Evolutionary conservation across 139 green algal genomes (phyloP).

Genomic region (Micractinium conductrix): DNA sequence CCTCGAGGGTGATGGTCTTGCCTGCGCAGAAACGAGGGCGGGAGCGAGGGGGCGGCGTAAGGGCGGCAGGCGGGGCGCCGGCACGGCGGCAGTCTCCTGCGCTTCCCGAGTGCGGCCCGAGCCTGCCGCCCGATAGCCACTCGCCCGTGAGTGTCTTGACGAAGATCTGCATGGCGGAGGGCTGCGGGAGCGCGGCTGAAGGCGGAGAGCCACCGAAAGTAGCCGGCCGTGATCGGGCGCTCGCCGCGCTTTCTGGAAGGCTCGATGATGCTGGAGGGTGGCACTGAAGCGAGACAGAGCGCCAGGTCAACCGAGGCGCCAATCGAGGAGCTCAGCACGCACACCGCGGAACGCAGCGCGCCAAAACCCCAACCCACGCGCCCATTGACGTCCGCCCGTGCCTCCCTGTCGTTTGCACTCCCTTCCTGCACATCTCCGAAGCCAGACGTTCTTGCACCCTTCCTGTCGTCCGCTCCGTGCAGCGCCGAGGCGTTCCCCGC

Average conservation of each 20-base stretch:
- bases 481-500: no score
- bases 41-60: no score
- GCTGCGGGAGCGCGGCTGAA: not conserved
- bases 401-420: no score
- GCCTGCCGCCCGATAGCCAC: no score
- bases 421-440: no score
- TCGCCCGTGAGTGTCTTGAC: constrained; percentile 83
- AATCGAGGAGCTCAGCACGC: not conserved
- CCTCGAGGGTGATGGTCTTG: constrained; percentile 96
- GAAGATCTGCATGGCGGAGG: constrained; percentile 86
- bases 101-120: no score
- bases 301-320: not conserved
- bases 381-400: no score
- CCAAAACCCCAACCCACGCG: not conserved
- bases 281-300: not conserved
- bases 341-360: not conserved
- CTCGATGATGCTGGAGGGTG: not conserved
- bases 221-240: no score
- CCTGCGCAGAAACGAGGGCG: constrained; percentile 21
- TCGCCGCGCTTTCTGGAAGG: not conserved
- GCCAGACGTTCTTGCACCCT: no score
- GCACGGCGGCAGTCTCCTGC: no score
- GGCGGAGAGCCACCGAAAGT: constrained; percentile 2
- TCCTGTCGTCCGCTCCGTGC: no score
- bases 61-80: not conserved